Evolutionary conservation across 345 rosid genomes (phyloP), one percentile per base, ranked within the genome.

Genomic region (Arabis alpina): DNA sequence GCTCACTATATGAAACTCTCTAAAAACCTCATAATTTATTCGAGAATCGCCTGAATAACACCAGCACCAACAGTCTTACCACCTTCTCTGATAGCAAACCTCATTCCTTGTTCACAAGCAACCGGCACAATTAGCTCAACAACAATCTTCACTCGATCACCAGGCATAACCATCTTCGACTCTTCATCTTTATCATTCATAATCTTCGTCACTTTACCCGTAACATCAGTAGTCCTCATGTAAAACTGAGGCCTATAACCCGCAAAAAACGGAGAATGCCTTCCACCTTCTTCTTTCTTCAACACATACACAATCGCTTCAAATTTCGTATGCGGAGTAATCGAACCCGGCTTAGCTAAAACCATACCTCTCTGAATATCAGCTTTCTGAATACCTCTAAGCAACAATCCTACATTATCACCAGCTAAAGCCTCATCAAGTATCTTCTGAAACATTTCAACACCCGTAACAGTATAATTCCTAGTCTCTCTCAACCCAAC

Each of bases 201-300:
- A 58, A 94, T 86, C 19, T 82, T 65, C 0, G 92, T 40, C 69
- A 92, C 97, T 70, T 65, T 88, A 37, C 98, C 98, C 0, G 96
- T 92, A n/a, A 92, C 96, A 80, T 90, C 97, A 6, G 96, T 90
- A 25, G 96, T 92, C 79, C 98, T 91, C 98, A 92, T 92, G 86
- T 84, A 95, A 73, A 95, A 87, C 75, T 88, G 98, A 25, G 99
- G 98, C 64, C 90, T 86, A 45, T 92, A 95, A 23, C 97, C 92
- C 0, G 94, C 79, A 39, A 95, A 90, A 65, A 92, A 95, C 0
- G 96, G 98, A 0, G 98, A 92, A 77, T 88, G 97, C 85, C 96
- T 86, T 5, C 99, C 97, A 5, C 97, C 96, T 80, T 95, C 99
- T 68, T 92, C 98, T 84, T 95, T 95, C 94, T 90, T 90, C 92